Conservation (phyloP, 805 yeast genomes). For the Torulaspora quercuum region DNA sequence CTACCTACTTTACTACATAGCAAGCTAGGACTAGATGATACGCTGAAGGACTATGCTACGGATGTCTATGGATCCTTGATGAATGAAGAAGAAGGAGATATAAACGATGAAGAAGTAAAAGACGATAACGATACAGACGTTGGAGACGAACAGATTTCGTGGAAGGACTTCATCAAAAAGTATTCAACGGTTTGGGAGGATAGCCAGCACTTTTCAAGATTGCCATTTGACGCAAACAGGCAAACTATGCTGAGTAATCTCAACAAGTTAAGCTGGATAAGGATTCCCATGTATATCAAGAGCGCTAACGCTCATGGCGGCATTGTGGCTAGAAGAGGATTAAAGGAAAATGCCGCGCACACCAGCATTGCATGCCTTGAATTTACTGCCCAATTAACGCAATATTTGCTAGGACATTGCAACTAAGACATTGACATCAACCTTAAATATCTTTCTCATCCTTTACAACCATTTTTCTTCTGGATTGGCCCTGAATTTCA, state of each 20-base stretch:
- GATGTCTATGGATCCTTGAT: conserved; percentile 26
- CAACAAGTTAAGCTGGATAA: conserved; percentile 68
- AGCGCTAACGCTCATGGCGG: conserved; percentile 82
- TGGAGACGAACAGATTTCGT: conserved; percentile 16
- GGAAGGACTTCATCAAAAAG: conserved; percentile 30
- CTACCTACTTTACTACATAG: conserved; percentile 23
- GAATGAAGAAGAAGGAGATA: conserved; percentile 20
- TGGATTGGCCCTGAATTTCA: conserved; percentile 71
- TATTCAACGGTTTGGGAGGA: conserved; percentile 25
- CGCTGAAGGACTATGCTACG: conserved; percentile 24
- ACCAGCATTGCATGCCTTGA: conserved; percentile 31
- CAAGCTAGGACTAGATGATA: conserved; percentile 27
- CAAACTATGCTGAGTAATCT: conserved; percentile 48
- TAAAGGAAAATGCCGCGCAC: conserved; percentile 33
- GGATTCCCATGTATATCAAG: conserved; percentile 68
- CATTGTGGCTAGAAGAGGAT: conserved; percentile 74
- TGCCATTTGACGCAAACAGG: conserved; percentile 41
- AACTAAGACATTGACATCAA: conserved; percentile 6
- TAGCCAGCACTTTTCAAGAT: conserved; percentile 15
- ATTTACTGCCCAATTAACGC: conserved; percentile 28
- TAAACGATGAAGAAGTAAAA: conserved; percentile 10
- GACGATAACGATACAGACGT: conserved; percentile 4
- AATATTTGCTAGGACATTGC: conserved; percentile 20
- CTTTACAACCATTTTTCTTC: conserved; percentile 78
- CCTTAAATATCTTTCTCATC: conserved; percentile 5